Base-by-base conservation (phyloP, 495 filamentous ascomycete species). In the Xylaria curta region DNA sequence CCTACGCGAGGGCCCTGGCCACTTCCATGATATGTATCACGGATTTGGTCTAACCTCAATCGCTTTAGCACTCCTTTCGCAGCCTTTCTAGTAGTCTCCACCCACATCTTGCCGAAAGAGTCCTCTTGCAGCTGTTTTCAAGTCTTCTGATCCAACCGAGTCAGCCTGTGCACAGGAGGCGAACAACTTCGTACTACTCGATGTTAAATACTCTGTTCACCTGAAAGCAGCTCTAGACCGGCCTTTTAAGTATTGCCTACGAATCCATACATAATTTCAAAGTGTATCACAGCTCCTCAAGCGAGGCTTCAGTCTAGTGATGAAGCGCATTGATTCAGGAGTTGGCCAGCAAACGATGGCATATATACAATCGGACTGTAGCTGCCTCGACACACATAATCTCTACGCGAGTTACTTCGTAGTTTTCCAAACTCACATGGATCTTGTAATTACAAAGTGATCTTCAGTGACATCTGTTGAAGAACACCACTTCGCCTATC, bases 91-190 rank as follows among this genome's bases (percentile, higher is more conserved):
- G n/a, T 64, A 21, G 46, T 64, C 68, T 64, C 68, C 68, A 64
- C 68, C 40, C 68, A 56, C 59, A 70, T 64, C 58, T n/a, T 61
- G 46, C 68, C 68, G 10, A 70, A 70, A 70, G 3, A 61, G 68
- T 64, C 60, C 33, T 46, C 68, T 7, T 70, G 68, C 68, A 70
- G 59, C 68, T 64, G 1, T 38, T 31, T 53, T 28, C 53, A 62
- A 64, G 59, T 56, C 68, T 70, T 46, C 59, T 70, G 68, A 70
- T 64, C 68, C 47, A 42, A 63, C 56, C 31, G 49, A 19, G 38
- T 69, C 51, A 38, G 36, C 66, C 40, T 31, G 17, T 54, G 42
- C 17, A 21, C 33, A 53, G 10, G 24, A 40, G n/a, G 58, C 58
- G 46, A 70, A 46, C 33, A 64, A 40, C 47, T 33, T 56, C 4